Evolutionary conservation across 2,329 filamentous ascomycete species (phyloP).

Genomic region (Emmonsiellopsis sp.): DNA sequence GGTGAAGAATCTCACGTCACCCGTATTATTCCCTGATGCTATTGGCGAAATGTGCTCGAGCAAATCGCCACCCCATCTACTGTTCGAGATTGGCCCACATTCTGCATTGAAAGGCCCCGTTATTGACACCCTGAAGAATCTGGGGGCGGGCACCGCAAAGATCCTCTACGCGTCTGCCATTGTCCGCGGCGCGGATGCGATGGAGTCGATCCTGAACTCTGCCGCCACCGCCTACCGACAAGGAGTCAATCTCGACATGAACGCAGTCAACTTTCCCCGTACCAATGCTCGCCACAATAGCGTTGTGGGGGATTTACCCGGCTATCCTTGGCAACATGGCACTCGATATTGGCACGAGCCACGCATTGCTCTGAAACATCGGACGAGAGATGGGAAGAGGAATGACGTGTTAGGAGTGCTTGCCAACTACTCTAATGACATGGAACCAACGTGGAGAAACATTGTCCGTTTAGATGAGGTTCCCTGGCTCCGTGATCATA

Average conservation of each 20-base stretch:
- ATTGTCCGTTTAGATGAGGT: conserved; percentile 20
- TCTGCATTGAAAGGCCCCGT: conserved; percentile 11
- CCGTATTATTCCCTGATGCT: conserved; percentile 4
- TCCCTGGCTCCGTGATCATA: conserved; percentile 28
- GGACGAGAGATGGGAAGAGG: conserved; percentile 6
- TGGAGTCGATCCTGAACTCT: not conserved
- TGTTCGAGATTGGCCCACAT: conserved; percentile 15
- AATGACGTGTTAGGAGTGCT: conserved; percentile 20
- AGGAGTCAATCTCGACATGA: conserved; percentile 5
- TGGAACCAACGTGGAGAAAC: conserved; percentile 26
- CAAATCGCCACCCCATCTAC: not conserved
- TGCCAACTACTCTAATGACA: conserved; percentile 15
- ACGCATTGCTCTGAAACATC: conserved; percentile 2
- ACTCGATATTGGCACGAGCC: conserved; percentile 9
- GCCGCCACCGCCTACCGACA: conserved; percentile 5
- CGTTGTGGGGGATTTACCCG: conserved; percentile 3
- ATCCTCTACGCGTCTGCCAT: conserved; percentile 1
- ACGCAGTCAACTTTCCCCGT: not conserved
- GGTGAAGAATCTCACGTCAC: conserved; percentile 3
- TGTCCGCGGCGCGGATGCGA: conserved; percentile 5
- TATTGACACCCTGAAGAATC: conserved; percentile 8
- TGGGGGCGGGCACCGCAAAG: not conserved
- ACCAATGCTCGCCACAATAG: not conserved
- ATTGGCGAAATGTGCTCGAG: not conserved
- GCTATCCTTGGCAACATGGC: conserved; percentile 12